Conservation (phyloP, 208 protist species). For the Entamoeba moshkovskii region DNA sequence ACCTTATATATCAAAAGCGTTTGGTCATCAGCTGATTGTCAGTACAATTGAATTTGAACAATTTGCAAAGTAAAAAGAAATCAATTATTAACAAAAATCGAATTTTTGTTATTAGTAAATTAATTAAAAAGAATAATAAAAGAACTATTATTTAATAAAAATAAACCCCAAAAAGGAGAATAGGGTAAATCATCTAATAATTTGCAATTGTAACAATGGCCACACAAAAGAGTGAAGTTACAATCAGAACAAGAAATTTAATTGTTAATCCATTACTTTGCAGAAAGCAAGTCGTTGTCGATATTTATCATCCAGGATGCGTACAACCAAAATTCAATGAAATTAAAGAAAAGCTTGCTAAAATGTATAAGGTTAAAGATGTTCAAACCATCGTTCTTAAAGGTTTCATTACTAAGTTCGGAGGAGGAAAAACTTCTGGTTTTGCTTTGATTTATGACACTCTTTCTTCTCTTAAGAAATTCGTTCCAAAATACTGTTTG, state of each 20-base stretch:
- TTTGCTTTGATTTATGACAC: slow-evolving; percentile 98
- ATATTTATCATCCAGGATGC: slow-evolving; percentile 63
- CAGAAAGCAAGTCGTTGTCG: slow-evolving; percentile 87
- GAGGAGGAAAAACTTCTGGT: slow-evolving; percentile 88
- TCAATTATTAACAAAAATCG: no score
- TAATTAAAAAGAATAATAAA: no score
- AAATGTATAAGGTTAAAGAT: slow-evolving; percentile 80
- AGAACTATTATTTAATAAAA: no score
- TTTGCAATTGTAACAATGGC: neutral
- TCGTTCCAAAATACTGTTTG: slow-evolving; percentile 90
- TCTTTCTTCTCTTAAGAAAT: slow-evolving; percentile 65
- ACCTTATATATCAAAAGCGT: no score
- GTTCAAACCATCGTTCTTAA: slow-evolving; percentile 77
- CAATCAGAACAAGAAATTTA: slow-evolving; percentile 79
- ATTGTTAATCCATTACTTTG: slow-evolving; percentile 94
- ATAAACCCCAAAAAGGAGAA: neutral
- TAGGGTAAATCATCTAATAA: neutral
- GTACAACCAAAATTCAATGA: slow-evolving; percentile 57
- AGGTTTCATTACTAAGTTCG: slow-evolving; percentile 92
- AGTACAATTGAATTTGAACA: no score
- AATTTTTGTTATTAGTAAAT: no score
- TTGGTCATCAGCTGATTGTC: no score
- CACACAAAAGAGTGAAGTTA: slow-evolving; percentile 25
- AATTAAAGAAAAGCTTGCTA: slow-evolving; percentile 74
- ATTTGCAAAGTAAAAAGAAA: no score